Percentiles rank a stretch among this genome's conserved stretches.
Conservation (phyloP, 768 basidiomycete species). For the Porphyrellus cyaneotinctus region DNA sequence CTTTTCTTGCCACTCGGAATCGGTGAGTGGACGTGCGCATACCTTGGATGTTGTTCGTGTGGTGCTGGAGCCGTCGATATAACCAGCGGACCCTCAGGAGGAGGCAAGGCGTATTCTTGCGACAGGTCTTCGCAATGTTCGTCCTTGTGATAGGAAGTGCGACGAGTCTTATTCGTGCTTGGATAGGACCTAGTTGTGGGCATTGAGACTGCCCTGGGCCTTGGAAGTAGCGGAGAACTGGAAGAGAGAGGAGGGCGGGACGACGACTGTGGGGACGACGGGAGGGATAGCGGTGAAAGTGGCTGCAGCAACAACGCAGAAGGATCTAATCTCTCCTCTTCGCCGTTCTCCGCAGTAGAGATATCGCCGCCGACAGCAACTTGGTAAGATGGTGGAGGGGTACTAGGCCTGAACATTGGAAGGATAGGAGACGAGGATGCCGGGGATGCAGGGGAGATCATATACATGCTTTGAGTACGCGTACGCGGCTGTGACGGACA, state of each 20-base stretch:
- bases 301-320: constrained; percentile 31
- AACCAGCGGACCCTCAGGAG: constrained; percentile 26
- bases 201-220: constrained; percentile 27
- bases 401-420: constrained; percentile 23
- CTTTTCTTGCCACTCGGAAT: constrained; percentile 14
- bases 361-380: constrained; percentile 3
- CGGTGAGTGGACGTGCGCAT: constrained; percentile 26
- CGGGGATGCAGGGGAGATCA: constrained; percentile 3
- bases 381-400: constrained; percentile 27
- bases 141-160: constrained; percentile 16
- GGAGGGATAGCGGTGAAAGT: constrained; percentile 14
- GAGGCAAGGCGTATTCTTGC: constrained; percentile 27
- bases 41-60: constrained; percentile 26
- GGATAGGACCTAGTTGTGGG: constrained; percentile 10
- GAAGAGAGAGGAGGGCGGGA: constrained; percentile 11
- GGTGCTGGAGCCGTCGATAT: constrained; percentile 15
- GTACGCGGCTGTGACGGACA: constrained; percentile 20
- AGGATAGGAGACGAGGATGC: constrained; percentile 7
- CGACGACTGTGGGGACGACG: constrained; percentile 7
- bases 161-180: constrained; percentile 8
- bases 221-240: constrained; percentile 12
- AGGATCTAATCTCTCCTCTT: constrained; percentile 13
- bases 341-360: background rate
- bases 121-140: constrained; percentile 28
- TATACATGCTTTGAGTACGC: constrained; percentile 31